Conservation (phyloP, 73 alveolate species). For the Tetrahymena thermophila region DNA sequence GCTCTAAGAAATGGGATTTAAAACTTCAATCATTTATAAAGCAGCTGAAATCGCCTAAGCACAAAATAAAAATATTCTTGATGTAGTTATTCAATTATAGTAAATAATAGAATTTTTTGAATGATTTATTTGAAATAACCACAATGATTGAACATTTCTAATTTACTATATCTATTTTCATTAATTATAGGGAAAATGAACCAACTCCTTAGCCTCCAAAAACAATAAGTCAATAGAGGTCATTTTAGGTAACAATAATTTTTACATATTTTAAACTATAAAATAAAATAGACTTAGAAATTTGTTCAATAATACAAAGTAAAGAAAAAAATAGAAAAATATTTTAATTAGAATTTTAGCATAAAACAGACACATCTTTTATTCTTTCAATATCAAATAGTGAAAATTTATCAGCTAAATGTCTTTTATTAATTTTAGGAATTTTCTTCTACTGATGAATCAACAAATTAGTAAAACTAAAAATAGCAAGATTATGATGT, state of each 20-base stretch:
- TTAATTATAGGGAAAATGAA: not conserved
- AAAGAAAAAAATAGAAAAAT: not conserved
- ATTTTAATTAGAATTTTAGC: not conserved
- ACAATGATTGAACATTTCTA: not conserved
- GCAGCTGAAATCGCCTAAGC: not conserved
- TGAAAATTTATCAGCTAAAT: not conserved
- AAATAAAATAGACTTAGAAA: no score
- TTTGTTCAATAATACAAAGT: not conserved
- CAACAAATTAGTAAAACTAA: not conserved
- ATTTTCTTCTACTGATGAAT: not conserved
- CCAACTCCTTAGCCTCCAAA: not conserved
- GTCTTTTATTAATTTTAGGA: not conserved
- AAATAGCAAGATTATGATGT: not conserved
- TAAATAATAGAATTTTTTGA: not conserved
- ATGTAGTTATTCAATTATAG: not conserved
- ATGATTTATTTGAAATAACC: not conserved
- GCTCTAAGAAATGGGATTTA: not conserved
- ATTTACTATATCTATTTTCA: not conserved
- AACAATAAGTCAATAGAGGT: not conserved
- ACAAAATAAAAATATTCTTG: not conserved
- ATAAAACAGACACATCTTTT: no score
- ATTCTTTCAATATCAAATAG: not conserved
- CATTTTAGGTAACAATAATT: not conserved
- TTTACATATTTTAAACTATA: not conserved
- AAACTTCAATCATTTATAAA: not conserved